Conservation (phyloP, 768 basidiomycete species). For the Termitomyces sp. region DNA sequence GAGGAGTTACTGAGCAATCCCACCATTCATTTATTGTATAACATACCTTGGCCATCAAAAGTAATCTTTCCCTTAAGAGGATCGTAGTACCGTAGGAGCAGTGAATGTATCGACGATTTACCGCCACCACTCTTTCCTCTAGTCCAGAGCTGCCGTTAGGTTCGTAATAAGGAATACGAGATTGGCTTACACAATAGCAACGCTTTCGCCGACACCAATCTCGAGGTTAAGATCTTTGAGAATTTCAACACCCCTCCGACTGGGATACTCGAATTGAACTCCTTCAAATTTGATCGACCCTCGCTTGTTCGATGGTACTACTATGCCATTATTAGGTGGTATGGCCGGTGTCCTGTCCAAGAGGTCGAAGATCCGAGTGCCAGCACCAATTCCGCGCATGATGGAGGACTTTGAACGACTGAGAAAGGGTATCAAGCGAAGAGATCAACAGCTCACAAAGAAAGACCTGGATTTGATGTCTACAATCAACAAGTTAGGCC, state of each 20-base stretch:
- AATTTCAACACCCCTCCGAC: slow-evolving; percentile 73
- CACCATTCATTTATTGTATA: slow-evolving; percentile 9
- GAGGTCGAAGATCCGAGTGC: slow-evolving; percentile 89
- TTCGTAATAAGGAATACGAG: neutral
- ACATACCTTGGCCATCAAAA: slow-evolving; percentile 78
- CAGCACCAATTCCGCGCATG: slow-evolving; percentile 96
- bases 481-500: neutral
- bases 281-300: slow-evolving; percentile 78
- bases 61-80: slow-evolving; percentile 78
- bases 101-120: slow-evolving; percentile 86
- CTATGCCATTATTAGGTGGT: slow-evolving; percentile 53
- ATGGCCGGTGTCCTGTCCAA: slow-evolving; percentile 78
- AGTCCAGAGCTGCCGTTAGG: neutral
- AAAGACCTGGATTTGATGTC: slow-evolving; percentile 32
- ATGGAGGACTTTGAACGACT: slow-evolving; percentile 62
- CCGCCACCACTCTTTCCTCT: slow-evolving; percentile 90
- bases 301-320: slow-evolving; percentile 47
- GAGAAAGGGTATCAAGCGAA: slow-evolving; percentile 19
- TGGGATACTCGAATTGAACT: slow-evolving; percentile 87
- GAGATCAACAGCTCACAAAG: slow-evolving; percentile 38
- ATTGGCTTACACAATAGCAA: slow-evolving; percentile 82
- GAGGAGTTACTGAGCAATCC: neutral
- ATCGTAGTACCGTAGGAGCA: slow-evolving; percentile 87
- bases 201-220: slow-evolving; percentile 77
- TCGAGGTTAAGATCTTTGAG: slow-evolving; percentile 80